Percentiles rank a stretch among this genome's conserved stretches.
These are phyloP conservation scores for Dactylellina cionopaga DNA, from an alignment of 2,329 filamentous ascomycete species.

Conservation along the genomic window DNA sequence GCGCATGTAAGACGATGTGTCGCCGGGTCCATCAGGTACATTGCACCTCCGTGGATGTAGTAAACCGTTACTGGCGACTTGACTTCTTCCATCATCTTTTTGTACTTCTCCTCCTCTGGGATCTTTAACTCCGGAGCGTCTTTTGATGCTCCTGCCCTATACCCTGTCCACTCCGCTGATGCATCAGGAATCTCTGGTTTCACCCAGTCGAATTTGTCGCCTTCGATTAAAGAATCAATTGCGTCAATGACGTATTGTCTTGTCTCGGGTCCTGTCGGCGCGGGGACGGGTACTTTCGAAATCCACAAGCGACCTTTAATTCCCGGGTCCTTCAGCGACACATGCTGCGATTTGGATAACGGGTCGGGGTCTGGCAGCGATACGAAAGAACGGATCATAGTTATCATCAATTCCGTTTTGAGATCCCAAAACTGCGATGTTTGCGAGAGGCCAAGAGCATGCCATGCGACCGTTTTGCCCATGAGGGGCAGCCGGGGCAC, in stretches of 20 bases:
- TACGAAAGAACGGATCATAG: slow-evolving; percentile 75
- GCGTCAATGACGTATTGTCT: slow-evolving; percentile 69
- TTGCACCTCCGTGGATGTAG: slow-evolving; percentile 31
- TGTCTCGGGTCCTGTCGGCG: slow-evolving; percentile 68
- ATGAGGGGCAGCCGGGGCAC: slow-evolving; percentile 41
- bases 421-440: slow-evolving; percentile 81
- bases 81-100: slow-evolving; percentile 73
- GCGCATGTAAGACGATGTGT: slow-evolving; percentile 71
- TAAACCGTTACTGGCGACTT: slow-evolving; percentile 62
- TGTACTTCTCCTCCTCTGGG: slow-evolving; percentile 74
- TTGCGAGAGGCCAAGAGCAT: slow-evolving; percentile 74
- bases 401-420: slow-evolving; percentile 76
- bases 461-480: slow-evolving; percentile 65
- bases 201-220: slow-evolving; percentile 57
- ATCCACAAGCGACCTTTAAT: slow-evolving; percentile 86
- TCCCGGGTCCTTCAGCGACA: slow-evolving; percentile 71
- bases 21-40: slow-evolving; percentile 72
- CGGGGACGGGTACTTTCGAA: slow-evolving; percentile 72
- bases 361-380: slow-evolving; percentile 61
- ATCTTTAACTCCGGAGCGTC: slow-evolving; percentile 40
- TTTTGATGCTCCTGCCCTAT: slow-evolving; percentile 64
- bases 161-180: slow-evolving; percentile 80
- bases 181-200: slow-evolving; percentile 69
- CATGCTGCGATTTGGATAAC: slow-evolving; percentile 71
- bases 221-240: slow-evolving; percentile 67